phyloP scores from a whole-genome alignment of 2,329 filamentous ascomycete genomes.

The Penicillium capsulatum region DNA sequence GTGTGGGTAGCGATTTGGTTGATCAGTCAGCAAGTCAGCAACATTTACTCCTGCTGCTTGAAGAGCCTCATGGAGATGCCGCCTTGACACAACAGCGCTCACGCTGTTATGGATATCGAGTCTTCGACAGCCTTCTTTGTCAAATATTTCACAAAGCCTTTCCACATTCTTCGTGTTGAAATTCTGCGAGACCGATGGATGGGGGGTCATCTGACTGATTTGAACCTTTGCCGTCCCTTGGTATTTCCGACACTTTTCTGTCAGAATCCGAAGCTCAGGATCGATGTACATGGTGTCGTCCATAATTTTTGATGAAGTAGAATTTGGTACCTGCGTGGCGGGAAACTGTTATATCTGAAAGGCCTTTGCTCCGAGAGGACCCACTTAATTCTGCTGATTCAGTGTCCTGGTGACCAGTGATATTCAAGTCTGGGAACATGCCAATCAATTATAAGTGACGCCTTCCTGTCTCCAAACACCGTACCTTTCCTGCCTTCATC shows the following conservation, averaged over 20 bases:
- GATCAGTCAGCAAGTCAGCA: conserved; percentile 7
- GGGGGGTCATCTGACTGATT: conserved; percentile 19
- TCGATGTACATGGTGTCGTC: conserved; percentile 14
- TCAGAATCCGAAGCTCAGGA: conserved; percentile 11
- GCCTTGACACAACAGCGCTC: conserved; percentile 14
- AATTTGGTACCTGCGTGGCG: no score
- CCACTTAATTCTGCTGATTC: neutral
- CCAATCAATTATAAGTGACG: conserved; percentile 1
- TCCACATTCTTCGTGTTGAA: conserved; percentile 18
- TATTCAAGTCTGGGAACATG: neutral
- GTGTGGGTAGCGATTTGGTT: conserved; percentile 11
- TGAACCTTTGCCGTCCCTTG: conserved; percentile 25
- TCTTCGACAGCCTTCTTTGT: conserved; percentile 18
- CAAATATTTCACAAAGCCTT: conserved; percentile 21
- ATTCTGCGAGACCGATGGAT: conserved; percentile 6
- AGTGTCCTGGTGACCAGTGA: conserved; percentile 2
- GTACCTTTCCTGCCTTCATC: neutral
- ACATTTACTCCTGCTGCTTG: conserved; percentile 5
- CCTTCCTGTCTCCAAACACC: neutral
- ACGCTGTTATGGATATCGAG: conserved; percentile 21
- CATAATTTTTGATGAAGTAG: neutral
- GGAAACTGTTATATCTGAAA: no score
- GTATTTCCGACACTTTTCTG: conserved; percentile 24
- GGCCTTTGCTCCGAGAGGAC: no score
- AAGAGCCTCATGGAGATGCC: conserved; percentile 12